Percentiles rank a stretch among this genome's conserved stretches.
phyloP scores from a whole-genome alignment of 345 rosid genomes.

The Barbarea vulgaris region DNA sequence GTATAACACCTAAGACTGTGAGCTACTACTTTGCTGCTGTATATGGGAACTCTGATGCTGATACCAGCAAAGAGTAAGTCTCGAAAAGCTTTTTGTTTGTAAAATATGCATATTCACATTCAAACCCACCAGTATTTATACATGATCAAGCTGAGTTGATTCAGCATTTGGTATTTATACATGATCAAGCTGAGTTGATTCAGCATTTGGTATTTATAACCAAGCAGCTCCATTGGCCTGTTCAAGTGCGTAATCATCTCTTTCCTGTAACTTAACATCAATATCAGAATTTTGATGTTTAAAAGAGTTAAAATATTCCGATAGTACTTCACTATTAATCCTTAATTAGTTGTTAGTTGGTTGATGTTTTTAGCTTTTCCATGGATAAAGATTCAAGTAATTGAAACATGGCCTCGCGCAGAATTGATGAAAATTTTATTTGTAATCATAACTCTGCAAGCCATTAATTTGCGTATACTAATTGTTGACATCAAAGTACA shows the following conservation, averaged over 20 bases:
- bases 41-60: slow-evolving; percentile 52
- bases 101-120: slow-evolving; percentile 24
- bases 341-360: not conserved
- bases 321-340: not conserved
- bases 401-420: not conserved
- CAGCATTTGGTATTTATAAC: slow-evolving; percentile 10
- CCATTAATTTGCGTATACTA: not conserved
- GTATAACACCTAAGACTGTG: slow-evolving; percentile 65
- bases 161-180: slow-evolving; percentile 14
- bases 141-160: not conserved
- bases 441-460: not conserved
- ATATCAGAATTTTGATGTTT: not conserved
- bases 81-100: not conserved
- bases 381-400: not conserved
- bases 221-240: slow-evolving; percentile 48
- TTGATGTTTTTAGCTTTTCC: not conserved
- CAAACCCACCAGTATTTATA: slow-evolving; percentile 15
- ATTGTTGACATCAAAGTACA: not conserved
- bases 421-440: not conserved
- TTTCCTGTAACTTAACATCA: slow-evolving; percentile 47
- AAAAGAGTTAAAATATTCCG: not conserved
- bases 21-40: slow-evolving; percentile 69
- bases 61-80: slow-evolving; percentile 27
- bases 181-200: not conserved
- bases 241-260: slow-evolving; percentile 76